phyloP scores from a whole-genome alignment of 164 flowering plant genomes.

The Nelumbo lutea region DNA sequence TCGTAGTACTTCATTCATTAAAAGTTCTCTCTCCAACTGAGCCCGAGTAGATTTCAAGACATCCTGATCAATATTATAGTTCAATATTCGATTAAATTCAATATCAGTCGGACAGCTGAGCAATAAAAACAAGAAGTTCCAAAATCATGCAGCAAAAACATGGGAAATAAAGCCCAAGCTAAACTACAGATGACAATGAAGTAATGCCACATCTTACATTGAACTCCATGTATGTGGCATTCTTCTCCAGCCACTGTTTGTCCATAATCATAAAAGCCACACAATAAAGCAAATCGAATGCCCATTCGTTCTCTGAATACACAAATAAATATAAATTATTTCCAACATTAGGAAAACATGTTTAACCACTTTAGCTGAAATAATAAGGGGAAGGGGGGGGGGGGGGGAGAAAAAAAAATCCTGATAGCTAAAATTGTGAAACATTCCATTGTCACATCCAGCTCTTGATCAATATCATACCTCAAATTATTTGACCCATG shows the following conservation, averaged over 20 bases:
- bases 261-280: conserved; percentile 87
- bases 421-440: too few species aligned
- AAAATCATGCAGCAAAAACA: too few species aligned
- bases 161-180: too few species aligned
- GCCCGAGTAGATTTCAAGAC: conserved; percentile 58
- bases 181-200: too few species aligned
- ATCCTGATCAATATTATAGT: conserved; percentile 34
- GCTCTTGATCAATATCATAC: too few species aligned
- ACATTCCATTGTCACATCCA: too few species aligned
- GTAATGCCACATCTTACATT: conserved; percentile 41
- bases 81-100: neutral
- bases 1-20: conserved; percentile 55
- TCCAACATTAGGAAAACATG: neutral
- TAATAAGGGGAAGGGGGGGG: too few species aligned
- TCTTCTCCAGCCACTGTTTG: conserved; percentile 77
- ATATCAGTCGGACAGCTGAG: neutral
- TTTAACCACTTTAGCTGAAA: too few species aligned
- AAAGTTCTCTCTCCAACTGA: conserved; percentile 71
- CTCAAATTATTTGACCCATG: too few species aligned
- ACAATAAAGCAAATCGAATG: conserved; percentile 87
- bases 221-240: conserved; percentile 92
- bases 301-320: conserved; percentile 75
- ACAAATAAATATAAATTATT: conserved; percentile 3
- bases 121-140: too few species aligned
- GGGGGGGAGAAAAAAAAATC: too few species aligned